phyloP scores from a whole-genome alignment of 2,329 filamentous ascomycete genomes.

The Raffaelea arxii region DNA sequence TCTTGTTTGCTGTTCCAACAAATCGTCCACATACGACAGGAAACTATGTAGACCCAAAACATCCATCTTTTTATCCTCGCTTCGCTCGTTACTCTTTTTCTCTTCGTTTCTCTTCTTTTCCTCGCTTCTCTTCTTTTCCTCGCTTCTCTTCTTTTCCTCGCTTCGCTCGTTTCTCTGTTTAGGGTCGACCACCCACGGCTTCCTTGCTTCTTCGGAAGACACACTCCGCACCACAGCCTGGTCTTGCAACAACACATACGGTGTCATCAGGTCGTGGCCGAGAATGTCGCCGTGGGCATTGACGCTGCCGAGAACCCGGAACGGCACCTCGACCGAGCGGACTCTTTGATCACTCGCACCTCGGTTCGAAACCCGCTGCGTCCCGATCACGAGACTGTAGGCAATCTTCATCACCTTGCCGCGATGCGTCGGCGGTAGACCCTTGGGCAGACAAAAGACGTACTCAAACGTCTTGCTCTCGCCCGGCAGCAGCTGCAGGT shows the following conservation, averaged over 20 bases:
- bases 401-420: constrained; percentile 90
- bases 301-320: constrained; percentile 86
- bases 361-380: constrained; percentile 74
- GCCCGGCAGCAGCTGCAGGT: constrained; percentile 75
- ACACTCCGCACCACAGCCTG: constrained; percentile 53
- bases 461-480: constrained; percentile 86
- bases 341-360: constrained; percentile 66
- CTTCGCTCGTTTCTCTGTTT: background rate
- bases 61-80: too few species aligned
- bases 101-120: too few species aligned
- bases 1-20: constrained; percentile 35
- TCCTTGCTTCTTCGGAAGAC: constrained; percentile 21
- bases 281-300: constrained; percentile 81
- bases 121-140: background rate
- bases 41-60: constrained; percentile 55
- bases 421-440: constrained; percentile 82
- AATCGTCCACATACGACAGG: constrained; percentile 64
- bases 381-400: constrained; percentile 86
- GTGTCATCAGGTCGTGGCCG: constrained; percentile 88
- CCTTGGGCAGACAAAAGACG: constrained; percentile 73
- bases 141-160: too few species aligned
- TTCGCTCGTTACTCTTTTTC: background rate
- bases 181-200: background rate
- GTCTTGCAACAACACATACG: constrained; percentile 82
- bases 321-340: constrained; percentile 84